phyloP scores from a whole-genome alignment of 495 filamentous ascomycete species.

The Talaromyces adpressus region DNA sequence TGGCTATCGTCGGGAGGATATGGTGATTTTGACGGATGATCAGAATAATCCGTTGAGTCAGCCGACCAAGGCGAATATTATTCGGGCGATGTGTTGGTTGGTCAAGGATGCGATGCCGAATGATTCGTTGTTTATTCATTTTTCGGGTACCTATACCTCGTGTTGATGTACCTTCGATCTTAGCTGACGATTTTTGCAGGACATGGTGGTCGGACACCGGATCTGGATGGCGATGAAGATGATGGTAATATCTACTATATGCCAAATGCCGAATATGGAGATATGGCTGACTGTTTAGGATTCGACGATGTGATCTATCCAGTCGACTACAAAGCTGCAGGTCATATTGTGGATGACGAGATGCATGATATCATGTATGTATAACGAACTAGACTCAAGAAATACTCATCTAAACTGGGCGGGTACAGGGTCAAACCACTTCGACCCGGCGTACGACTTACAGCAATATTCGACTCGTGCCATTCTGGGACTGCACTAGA shows the following conservation, averaged over 20 bases:
- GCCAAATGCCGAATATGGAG: not conserved
- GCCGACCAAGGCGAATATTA: constrained; percentile 91
- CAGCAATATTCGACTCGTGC: constrained; percentile 99
- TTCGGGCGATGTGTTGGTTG: constrained; percentile 97
- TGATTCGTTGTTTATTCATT: constrained; percentile 97
- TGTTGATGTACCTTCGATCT: not conserved
- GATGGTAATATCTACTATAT: constrained; percentile 43
- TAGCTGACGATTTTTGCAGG: constrained; percentile 40
- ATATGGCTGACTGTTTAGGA: constrained; percentile 22
- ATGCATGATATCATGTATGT: constrained; percentile 89
- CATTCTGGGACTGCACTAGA: constrained; percentile 95
- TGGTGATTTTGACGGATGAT: constrained; percentile 97
- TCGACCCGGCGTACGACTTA: constrained; percentile 78
- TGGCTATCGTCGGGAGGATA: constrained; percentile 91
- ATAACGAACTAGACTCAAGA: not conserved
- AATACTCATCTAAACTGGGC: not conserved
- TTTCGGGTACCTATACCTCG: constrained; percentile 59
- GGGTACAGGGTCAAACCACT: constrained; percentile 56
- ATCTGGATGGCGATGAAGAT: constrained; percentile 88
- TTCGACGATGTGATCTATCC: constrained; percentile 99
- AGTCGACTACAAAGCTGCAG: constrained; percentile 82
- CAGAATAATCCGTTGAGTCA: constrained; percentile 96
- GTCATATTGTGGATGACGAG: constrained; percentile 96
- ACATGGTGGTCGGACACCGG: constrained; percentile 94
- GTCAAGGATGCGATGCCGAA: constrained; percentile 92